Conservation (phyloP, 1,139 yeast species). For the Tardiomyces depauwii region DNA sequence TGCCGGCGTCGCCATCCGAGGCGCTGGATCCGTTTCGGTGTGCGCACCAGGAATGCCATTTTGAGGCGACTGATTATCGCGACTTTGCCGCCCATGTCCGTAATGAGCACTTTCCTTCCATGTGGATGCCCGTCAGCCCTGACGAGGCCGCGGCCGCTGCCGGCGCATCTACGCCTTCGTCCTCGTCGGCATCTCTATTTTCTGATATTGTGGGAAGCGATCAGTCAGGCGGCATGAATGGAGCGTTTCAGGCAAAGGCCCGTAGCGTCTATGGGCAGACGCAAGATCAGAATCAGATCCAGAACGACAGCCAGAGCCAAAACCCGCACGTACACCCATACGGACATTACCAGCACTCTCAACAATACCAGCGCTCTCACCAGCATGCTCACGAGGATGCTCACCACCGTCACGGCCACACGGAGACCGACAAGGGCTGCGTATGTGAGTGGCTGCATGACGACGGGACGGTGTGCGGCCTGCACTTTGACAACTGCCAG, state of each 20-base stretch:
- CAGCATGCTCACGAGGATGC: constrained; percentile 2
- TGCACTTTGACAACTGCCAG: constrained; percentile 38
- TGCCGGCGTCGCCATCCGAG: too few relatives aligned
- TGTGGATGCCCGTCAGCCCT: too few relatives aligned
- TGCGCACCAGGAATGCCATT: too few relatives aligned
- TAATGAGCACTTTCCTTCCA: too few relatives aligned
- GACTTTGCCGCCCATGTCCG: too few relatives aligned
- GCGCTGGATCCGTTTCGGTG: too few relatives aligned
- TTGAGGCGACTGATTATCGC: too few relatives aligned
- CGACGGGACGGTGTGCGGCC: constrained; percentile 38
- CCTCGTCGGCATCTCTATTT: too few relatives aligned
- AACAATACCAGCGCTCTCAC: constrained; percentile 1
- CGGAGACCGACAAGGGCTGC: constrained; percentile 10
- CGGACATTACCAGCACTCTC: constrained; percentile 1
- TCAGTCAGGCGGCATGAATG: not conserved
- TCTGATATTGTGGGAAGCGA: not conserved
- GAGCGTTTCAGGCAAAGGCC: too few relatives aligned
- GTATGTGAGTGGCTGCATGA: constrained; percentile 39
- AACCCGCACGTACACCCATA: not conserved
- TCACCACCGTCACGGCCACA: constrained; percentile 2
- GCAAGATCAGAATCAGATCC: not conserved
- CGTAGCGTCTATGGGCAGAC: too few relatives aligned
- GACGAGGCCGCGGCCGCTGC: too few relatives aligned
- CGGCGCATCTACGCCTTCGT: too few relatives aligned
- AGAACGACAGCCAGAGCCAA: not conserved